Evolutionary conservation across 2,329 filamentous ascomycete species (phyloP).

Genomic region (Teratosphaeriaceae sp.): DNA sequence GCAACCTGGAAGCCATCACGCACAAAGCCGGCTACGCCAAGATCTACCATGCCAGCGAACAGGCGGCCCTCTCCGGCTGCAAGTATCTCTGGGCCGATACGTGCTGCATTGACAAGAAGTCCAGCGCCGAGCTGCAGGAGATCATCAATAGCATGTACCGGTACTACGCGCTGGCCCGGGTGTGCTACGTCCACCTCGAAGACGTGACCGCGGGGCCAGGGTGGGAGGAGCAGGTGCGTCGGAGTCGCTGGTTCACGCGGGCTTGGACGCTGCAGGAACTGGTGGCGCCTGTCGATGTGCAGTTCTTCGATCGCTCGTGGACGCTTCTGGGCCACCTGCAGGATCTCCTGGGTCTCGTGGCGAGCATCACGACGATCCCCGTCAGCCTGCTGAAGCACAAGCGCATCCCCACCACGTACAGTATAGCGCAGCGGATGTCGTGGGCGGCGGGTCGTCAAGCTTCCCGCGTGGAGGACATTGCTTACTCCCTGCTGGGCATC

Average conservation of each 20-base stretch:
- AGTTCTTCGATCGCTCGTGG: constrained; percentile 8
- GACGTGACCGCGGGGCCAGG: constrained; percentile 8
- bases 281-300: constrained; percentile 7
- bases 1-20: neutral
- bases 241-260: constrained; percentile 10
- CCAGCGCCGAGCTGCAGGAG: constrained; percentile 4
- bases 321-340: constrained; percentile 2
- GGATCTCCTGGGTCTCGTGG: neutral
- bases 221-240: constrained; percentile 4
- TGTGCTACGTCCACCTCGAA: constrained; percentile 14
- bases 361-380: constrained; percentile 7
- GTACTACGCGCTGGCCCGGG: constrained; percentile 12
- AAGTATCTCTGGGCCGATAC: constrained; percentile 17
- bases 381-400: neutral
- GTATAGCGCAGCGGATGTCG: constrained; percentile 6
- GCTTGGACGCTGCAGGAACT: constrained; percentile 10
- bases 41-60: constrained; percentile 5
- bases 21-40: constrained; percentile 9
- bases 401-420: neutral
- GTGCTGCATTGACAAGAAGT: constrained; percentile 18
- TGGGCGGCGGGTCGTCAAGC: constrained; percentile 5
- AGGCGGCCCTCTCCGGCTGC: constrained; percentile 10
- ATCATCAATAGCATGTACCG: constrained; percentile 15
- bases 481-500: constrained; percentile 4
- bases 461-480: constrained; percentile 2